These are phyloP conservation scores for Phascolomyces articulosus DNA, from an alignment of 371 early-diverging fungal species.

Conservation along the genomic window DNA sequence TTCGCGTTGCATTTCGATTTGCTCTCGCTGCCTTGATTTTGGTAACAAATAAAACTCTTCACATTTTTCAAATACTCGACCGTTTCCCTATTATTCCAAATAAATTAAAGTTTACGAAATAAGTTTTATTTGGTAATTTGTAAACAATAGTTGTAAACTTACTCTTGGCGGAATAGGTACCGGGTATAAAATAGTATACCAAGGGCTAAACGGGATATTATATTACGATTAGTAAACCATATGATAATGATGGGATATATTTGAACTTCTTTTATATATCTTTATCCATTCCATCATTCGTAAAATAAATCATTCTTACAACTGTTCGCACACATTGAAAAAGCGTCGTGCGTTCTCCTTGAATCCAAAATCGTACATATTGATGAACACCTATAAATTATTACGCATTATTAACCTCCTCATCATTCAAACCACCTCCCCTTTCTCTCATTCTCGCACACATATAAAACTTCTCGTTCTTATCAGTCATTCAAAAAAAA, in stretches of 20 bases:
- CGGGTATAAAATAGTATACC: constrained; percentile 61
- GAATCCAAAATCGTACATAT: constrained; percentile 63
- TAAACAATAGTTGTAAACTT: constrained; percentile 4
- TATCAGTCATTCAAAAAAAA: too few relatives aligned
- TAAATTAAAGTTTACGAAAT: too few relatives aligned
- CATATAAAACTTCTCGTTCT: too few relatives aligned
- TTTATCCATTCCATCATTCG: not conserved
- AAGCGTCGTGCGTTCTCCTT: constrained; percentile 50
- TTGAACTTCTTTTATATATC: not conserved
- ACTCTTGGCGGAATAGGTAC: constrained; percentile 57
- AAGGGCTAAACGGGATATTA: constrained; percentile 36
- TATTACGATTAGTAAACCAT: not conserved
- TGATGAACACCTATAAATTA: constrained; percentile 42
- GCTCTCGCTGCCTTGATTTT: constrained; percentile 37
- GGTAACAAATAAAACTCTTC: constrained; percentile 49
- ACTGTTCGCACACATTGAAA: constrained; percentile 56
- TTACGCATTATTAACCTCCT: too few relatives aligned
- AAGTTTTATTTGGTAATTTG: not conserved
- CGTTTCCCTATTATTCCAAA: constrained; percentile 40
- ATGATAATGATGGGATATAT: too few relatives aligned
- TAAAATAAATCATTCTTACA: constrained; percentile 20
- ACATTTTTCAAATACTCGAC: constrained; percentile 48
- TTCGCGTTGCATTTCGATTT: constrained; percentile 37
- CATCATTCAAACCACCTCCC: too few relatives aligned
- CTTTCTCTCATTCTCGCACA: too few relatives aligned